These are phyloP conservation scores for Funneliformis geosporum DNA, from an alignment of 192 early-diverging fungal species.

Conservation along the genomic window DNA sequence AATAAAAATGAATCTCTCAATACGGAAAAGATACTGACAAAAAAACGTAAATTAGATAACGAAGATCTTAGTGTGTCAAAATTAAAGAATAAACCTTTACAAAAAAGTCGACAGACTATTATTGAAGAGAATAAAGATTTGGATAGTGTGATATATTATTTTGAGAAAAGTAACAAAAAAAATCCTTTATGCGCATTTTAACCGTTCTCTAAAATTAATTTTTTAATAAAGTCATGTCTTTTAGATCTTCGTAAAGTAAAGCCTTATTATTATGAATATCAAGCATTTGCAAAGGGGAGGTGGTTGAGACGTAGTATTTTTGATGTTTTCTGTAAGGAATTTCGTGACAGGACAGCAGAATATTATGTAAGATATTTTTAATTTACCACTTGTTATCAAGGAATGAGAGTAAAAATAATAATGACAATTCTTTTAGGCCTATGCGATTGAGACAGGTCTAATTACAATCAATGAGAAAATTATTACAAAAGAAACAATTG, in stretches of 20 bases:
- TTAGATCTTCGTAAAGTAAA: constrained; percentile 75
- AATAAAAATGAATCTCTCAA: not conserved
- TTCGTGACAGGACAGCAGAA: constrained; percentile 72
- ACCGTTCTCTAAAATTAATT: not conserved
- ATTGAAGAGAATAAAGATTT: not conserved
- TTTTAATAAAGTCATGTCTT: not conserved
- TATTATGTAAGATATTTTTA: constrained; percentile 72
- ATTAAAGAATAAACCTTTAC: not conserved
- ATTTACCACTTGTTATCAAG: not conserved
- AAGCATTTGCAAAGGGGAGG: constrained; percentile 85
- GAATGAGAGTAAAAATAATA: not conserved
- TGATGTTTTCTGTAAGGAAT: constrained; percentile 86
- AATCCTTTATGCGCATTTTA: not conserved
- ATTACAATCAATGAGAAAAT: constrained; percentile 76
- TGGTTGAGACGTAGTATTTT: constrained; percentile 79
- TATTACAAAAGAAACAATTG: constrained; percentile 57
- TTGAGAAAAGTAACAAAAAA: not conserved
- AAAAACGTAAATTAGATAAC: not conserved
- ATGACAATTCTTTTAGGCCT: constrained; percentile 39
- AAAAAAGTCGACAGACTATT: too few relatives aligned
- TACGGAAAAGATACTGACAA: not conserved
- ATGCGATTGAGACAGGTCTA: constrained; percentile 79
- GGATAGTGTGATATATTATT: not conserved
- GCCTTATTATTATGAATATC: constrained; percentile 83
- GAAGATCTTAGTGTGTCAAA: not conserved